Evolutionary conservation across 805 yeast genomes (phyloP), one percentile per base, ranked within the genome.

Genomic region (Candida saitoana): DNA sequence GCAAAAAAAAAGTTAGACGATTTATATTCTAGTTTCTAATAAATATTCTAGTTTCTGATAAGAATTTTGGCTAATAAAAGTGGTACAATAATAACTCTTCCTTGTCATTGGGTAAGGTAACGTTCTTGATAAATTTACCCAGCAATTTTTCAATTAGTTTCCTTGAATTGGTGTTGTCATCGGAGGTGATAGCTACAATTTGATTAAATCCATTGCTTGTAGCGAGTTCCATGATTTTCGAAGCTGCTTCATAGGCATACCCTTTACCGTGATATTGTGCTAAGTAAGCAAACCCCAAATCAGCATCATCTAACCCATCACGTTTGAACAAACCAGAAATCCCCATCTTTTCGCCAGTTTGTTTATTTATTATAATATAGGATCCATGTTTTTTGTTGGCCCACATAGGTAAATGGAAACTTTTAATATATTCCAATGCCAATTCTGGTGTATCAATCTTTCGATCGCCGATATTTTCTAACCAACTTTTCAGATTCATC

Each of bases 381-480:
- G 30, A 20, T 22, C 38, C 38, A 16, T 30, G 22, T 12, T 24
- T 14, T 6, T 36, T 6, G 6, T 36, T 25, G 19, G 19, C 11
- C 38, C 38, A 36, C 8, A 20, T 29, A 3, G 38, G 31, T 5
- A 36, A 24, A 24, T 36, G 38, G n/a, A 22, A 22, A 3, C 30
- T 8, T 4, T 24, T 22, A 9, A 36, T 36, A 14, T 22, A 24
- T 5, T 36, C 20, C n/a, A 20, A 12, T 3, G 38, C 31, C 6
- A 9, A 12, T 5, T 24, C 31, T 3, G 22, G 12, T 4, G 38
- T 20, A 7, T 22, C 12, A 8, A 36, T 24, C 4, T 36, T 22
- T 8, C 38, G 38, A 24, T 36, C 30, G n/a, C 38, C 38, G 7
- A 36, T 36, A n/a, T 36, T 12, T 14, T 36, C n/a, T 18, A 36